Percentiles rank a stretch among this genome's conserved stretches.
Conservation (phyloP, 805 yeast species). For the Candida broadrunensis region DNA sequence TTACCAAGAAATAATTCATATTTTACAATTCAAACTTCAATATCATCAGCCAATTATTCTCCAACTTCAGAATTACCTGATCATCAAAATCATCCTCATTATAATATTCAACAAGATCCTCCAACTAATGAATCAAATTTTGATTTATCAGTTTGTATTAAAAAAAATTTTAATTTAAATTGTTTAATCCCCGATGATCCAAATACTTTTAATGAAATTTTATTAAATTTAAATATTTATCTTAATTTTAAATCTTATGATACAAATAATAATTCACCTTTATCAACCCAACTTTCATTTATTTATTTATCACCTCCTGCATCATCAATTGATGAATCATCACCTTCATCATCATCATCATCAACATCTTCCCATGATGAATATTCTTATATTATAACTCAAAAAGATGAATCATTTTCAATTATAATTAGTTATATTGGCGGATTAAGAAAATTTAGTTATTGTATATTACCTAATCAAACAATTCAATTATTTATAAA, state of each 20-base stretch:
- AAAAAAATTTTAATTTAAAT: constrained; percentile 35
- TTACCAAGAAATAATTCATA: not conserved
- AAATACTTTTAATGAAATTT: constrained; percentile 29
- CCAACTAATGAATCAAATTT: constrained; percentile 18
- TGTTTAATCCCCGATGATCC: constrained; percentile 33
- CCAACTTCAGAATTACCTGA: not conserved
- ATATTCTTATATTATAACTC: constrained; percentile 31
- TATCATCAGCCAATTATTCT: not conserved
- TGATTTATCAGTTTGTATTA: constrained; percentile 28
- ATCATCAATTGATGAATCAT: constrained; percentile 1
- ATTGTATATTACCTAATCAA: constrained; percentile 35
- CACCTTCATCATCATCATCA: too few relatives aligned
- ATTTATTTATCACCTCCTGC: constrained; percentile 18
- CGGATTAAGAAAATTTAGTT: constrained; percentile 38
- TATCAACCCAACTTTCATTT: constrained; percentile 12
- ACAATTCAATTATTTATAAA: constrained; percentile 18
- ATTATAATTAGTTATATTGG: constrained; percentile 35
- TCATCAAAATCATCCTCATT: not conserved
- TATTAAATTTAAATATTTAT: constrained; percentile 32
- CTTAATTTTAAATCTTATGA: constrained; percentile 23
- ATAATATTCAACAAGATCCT: constrained; percentile 8
- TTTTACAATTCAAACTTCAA: not conserved
- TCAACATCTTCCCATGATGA: constrained; percentile 9
- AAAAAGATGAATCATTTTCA: constrained; percentile 22
- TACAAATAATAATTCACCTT: constrained; percentile 1